A percentile compares a stretch with the other conserved stretches of the same genome.
Conservation (phyloP, 306 rosid species). For the Lathyrus oleraceus region DNA sequence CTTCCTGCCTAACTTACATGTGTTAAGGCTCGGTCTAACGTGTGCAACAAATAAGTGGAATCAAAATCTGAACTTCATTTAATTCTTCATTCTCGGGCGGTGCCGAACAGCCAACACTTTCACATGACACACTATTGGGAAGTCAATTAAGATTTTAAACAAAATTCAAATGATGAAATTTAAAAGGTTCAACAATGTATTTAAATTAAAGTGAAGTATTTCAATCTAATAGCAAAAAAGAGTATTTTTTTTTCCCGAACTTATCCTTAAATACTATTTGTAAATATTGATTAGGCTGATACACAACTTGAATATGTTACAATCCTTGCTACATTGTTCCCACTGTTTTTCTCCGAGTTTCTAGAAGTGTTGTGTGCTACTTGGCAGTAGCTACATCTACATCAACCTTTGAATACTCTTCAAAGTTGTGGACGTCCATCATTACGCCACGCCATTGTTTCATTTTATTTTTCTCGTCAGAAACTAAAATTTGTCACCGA, state of each 20-base stretch:
- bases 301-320: no score
- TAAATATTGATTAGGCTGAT: no score
- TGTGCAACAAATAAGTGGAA: not conserved
- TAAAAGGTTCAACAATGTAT: no score
- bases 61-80: not conserved
- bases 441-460: constrained; percentile 14
- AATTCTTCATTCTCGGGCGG: not conserved
- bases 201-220: no score
- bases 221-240: no score
- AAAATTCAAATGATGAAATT: no score
- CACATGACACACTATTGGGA: not conserved
- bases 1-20: not conserved
- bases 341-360: constrained; percentile 2
- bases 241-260: no score
- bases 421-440: constrained; percentile 39
- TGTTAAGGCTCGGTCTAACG: no score
- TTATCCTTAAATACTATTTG: no score
- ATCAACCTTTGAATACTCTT: constrained; percentile 17
- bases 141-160: not conserved
- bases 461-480: not conserved
- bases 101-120: not conserved
- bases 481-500: not conserved
- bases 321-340: no score
- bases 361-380: constrained; percentile 6
- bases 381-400: constrained; percentile 10